Base-by-base conservation (phyloP, 2,329 filamentous ascomycete genomes). In the Exophiala mesophila region DNA sequence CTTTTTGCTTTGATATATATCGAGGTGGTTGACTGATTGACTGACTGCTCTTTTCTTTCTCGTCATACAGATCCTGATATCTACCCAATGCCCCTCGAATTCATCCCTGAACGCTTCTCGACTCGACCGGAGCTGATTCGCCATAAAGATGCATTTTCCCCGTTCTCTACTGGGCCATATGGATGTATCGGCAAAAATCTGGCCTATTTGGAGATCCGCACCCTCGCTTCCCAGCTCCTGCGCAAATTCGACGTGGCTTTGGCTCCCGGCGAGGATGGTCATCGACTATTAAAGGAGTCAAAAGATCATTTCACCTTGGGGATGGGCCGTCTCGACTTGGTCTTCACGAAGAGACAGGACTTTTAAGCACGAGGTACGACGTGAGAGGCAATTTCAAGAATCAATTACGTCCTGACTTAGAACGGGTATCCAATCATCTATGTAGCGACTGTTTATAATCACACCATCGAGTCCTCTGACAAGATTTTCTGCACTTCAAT, bases 61-160 rank as follows among this genome's bases (percentile, higher is more conserved):
- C 17, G 13, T 13, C 19, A 8, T 21, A n/a, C 15, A 47, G 49
- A 49, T 24, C 39, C 49, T 2, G 39, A 44, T 4, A 53, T 56
- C 38, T 59, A 55, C 35, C 29, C 36, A 3, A 17, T 23, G 3
- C 41, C 50, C 8, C 15, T 35, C 3, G 6, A 36, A 17, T 68
- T 67, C 36, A 56, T 68, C 4, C 65, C 65, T 2, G 64, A 68
- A 39, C 55, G 65, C 18, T 68, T 63, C 63, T 62, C 55, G 2
- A 55, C 55, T 3, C 56, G 55, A 2, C 36, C 47, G 3, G 58
- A 66, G 6, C 44, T 68, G 43, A 51, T 61, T n/a, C 57, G 52
- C 16, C 57, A 66, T 36, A 39, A 44, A 17, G 50, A 54, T 1
- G 62, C 58, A 1, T 64, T 57, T 39, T 43, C 43, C 1, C 65